Conservation (phyloP, 2,329 filamentous ascomycete species). For the Aspergillus sp. region DNA sequence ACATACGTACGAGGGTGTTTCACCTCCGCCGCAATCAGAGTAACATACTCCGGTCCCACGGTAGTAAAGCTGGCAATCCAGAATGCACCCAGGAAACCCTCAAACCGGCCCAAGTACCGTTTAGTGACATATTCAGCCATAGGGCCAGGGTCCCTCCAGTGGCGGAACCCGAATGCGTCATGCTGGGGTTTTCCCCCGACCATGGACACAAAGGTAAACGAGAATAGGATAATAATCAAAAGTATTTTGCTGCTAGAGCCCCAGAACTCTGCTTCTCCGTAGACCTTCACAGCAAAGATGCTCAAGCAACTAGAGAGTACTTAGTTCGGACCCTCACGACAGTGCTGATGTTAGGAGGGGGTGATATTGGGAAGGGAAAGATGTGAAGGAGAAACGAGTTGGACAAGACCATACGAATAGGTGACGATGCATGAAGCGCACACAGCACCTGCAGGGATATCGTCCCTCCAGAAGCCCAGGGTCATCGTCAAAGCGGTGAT, state of each 20-base stretch:
- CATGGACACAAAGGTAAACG: constrained; percentile 76
- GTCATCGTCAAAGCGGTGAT: too few species aligned
- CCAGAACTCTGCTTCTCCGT: constrained; percentile 16
- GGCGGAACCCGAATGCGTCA: constrained; percentile 67
- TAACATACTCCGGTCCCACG: constrained; percentile 62
- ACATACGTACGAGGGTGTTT: constrained; percentile 65
- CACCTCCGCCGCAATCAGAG: constrained; percentile 61
- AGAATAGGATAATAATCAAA: constrained; percentile 63
- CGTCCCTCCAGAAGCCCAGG: constrained; percentile 8
- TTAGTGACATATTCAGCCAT: constrained; percentile 53
- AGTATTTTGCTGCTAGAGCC: constrained; percentile 53
- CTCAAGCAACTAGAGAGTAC: background rate
- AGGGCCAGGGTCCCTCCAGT: constrained; percentile 41
- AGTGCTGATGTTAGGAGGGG: too few species aligned
- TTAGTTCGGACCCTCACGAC: background rate
- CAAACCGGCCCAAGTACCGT: constrained; percentile 58
- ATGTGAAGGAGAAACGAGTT: constrained; percentile 26
- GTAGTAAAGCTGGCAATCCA: constrained; percentile 66
- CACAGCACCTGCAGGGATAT: constrained; percentile 44
- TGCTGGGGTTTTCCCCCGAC: constrained; percentile 70
- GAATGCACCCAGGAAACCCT: constrained; percentile 62
- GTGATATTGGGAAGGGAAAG: constrained; percentile 30
- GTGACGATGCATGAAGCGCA: constrained; percentile 34
- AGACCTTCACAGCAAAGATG: constrained; percentile 6
- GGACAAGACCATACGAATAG: too few species aligned